Conservation (phyloP, 768 basidiomycete genomes). For the Kwoniella bestiolae region DNA sequence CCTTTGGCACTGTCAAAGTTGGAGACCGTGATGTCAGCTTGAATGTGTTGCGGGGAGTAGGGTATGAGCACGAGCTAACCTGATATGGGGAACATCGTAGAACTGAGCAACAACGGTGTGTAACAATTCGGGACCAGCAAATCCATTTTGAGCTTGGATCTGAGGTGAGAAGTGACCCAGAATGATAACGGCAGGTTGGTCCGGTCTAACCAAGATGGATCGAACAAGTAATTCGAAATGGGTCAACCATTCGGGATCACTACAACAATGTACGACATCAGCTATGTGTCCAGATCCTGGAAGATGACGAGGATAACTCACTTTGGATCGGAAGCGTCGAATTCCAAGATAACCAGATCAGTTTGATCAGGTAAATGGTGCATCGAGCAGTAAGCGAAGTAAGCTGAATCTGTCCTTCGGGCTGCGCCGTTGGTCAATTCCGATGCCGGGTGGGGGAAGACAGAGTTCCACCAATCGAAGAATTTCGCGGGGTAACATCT, state of each 20-base stretch:
- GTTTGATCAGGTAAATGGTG: constrained; percentile 94
- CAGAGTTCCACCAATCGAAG: constrained; percentile 95
- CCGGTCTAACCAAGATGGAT: constrained; percentile 84
- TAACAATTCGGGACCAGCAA: constrained; percentile 85
- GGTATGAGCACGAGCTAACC: constrained; percentile 57
- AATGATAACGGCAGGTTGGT: constrained; percentile 87
- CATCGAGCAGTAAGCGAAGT: constrained; percentile 90
- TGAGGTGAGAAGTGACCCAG: constrained; percentile 96
- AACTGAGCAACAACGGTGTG: constrained; percentile 92
- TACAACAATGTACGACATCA: constrained; percentile 54
- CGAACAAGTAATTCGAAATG: constrained; percentile 92
- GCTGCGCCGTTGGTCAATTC: constrained; percentile 98
- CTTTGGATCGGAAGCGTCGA: constrained; percentile 87
- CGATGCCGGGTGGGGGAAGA: constrained; percentile 97
- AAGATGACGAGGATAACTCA: constrained; percentile 60
- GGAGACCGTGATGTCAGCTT: not conserved
- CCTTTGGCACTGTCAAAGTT: constrained; percentile 69
- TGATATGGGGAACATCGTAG: constrained; percentile 93
- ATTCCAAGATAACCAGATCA: constrained; percentile 93
- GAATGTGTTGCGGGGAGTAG: too few relatives aligned
- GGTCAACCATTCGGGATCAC: constrained; percentile 72
- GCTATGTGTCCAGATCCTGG: not conserved
- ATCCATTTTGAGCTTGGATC: constrained; percentile 75
- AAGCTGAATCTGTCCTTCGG: constrained; percentile 87
- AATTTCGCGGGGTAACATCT: constrained; percentile 88